Base-by-base conservation (phyloP, 371 early-diverging fungal species). In the Haplosporangium sp. region DNA sequence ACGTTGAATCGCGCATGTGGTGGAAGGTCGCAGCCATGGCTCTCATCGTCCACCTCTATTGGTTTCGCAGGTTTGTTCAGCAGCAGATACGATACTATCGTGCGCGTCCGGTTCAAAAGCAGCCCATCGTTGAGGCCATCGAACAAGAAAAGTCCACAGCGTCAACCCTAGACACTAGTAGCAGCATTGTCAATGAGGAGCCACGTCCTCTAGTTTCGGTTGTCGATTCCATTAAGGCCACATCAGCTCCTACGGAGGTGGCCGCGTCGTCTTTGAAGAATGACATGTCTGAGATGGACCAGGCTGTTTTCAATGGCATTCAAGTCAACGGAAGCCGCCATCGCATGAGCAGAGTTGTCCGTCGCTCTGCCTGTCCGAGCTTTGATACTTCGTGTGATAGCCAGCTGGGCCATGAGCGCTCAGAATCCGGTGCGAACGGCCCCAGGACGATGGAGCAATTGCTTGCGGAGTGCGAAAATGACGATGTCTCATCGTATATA, bases 31-130 rank as follows among this genome's bases (percentile, higher is more conserved):
- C 42, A 0, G n/a, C 56, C 9, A 57, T 63, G 52, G 73, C 79
- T 0, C 59, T 77, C 7, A 13, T 65, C 38, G 54, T 77, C 42
- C 79, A 77, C 50, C 38, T 77, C 20, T 56, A 77, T 55, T 77
- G 79, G 79, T 72, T 77, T 59, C 45, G 54, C 14, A 67, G 67
- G 59, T 72, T 77, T 58, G 51, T 77, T 51, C 72, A 77, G 38
- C 79, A 76, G 52, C 77, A 76, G 29, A 21, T 64, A 20, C 68
- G 77, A 10, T 67, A 71, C 43, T 47, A 55, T 46, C 54, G 48
- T 14, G 68, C 42, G 10, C 64, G 64, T 9, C 60, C 64, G 29
- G 16, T 21, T 11, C 38, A 29, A 40, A n/a, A 46, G 16, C 51
- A 48, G 46, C 13, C 38, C 1, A 6, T 13, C 9, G 36, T 56